Percentiles rank a stretch among this genome's conserved stretches.
These are phyloP conservation scores for Beauveria australis DNA, from an alignment of 2,329 filamentous ascomycete species.

Conservation along the genomic window DNA sequence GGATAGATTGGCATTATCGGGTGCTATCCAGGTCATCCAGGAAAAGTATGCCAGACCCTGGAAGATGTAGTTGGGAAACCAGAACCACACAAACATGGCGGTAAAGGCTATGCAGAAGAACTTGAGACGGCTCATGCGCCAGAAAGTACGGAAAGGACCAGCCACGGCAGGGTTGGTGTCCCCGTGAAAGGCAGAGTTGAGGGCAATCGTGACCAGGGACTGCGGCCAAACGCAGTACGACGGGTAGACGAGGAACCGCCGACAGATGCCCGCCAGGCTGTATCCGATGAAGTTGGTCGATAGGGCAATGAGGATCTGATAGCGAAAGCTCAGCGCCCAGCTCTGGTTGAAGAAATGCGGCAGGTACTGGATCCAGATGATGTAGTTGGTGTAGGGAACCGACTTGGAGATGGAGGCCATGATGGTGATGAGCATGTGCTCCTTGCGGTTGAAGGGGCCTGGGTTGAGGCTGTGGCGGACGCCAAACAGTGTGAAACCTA, in stretches of 20 bases:
- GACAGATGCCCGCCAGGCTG: slow-evolving; percentile 41
- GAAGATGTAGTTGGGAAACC: slow-evolving; percentile 44
- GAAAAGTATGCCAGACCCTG: slow-evolving; percentile 38
- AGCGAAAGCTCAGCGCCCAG: slow-evolving; percentile 31
- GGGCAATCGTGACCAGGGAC: slow-evolving; percentile 37
- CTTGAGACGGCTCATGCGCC: slow-evolving; percentile 33
- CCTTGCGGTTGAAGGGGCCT: slow-evolving; percentile 48
- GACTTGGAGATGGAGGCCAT: slow-evolving; percentile 46
- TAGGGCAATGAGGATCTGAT: slow-evolving; percentile 32
- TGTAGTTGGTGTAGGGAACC: slow-evolving; percentile 38
- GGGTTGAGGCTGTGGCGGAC: slow-evolving; percentile 39
- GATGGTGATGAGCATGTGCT: slow-evolving; percentile 50
- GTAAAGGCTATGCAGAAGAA: slow-evolving; percentile 36
- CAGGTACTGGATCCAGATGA: slow-evolving; percentile 35
- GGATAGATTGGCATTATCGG: slow-evolving; percentile 31
- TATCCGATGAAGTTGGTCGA: slow-evolving; percentile 42
- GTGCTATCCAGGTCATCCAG: slow-evolving; percentile 49
- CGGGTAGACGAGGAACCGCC: slow-evolving; percentile 45
- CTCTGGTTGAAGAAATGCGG: slow-evolving; percentile 36
- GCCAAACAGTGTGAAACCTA: slow-evolving; percentile 34
- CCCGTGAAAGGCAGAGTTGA: slow-evolving; percentile 38
- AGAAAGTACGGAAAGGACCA: slow-evolving; percentile 24
- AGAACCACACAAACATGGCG: slow-evolving; percentile 44
- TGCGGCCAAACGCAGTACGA: slow-evolving; percentile 44
- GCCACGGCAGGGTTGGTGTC: slow-evolving; percentile 10